Conservation (phyloP, 331 rosid genomes). For the Telfairia occidentalis region DNA sequence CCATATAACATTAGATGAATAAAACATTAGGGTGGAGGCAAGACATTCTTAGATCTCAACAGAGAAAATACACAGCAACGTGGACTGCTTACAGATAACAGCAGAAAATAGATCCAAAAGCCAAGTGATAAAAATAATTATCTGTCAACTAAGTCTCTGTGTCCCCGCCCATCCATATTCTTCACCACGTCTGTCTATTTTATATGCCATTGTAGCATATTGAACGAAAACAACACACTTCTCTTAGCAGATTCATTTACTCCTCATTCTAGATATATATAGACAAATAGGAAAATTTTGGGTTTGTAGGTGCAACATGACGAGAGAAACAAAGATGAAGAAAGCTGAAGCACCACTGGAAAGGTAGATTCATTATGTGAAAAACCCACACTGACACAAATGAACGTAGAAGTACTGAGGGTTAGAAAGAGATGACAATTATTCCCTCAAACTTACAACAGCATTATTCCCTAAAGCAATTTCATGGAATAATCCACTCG, state of each 20-base stretch:
- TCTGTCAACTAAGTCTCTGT: not conserved
- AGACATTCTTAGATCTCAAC: not conserved
- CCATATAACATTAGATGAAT: not conserved
- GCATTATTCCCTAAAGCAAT: constrained; percentile 26
- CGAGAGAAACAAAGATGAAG: constrained; percentile 35
- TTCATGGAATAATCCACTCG: constrained; percentile 25
- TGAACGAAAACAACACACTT: constrained; percentile 26
- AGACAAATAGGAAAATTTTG: constrained; percentile 26
- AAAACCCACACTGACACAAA: constrained; percentile 51
- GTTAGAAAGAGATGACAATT: constrained; percentile 29
- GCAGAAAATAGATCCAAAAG: not conserved
- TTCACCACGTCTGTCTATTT: constrained; percentile 5
- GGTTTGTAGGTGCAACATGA: constrained; percentile 28
- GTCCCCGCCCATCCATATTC: not conserved
- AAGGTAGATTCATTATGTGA: constrained; percentile 55
- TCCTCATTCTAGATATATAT: constrained; percentile 33
- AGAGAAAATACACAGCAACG: not conserved
- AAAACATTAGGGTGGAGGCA: not conserved
- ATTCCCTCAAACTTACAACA: constrained; percentile 18
- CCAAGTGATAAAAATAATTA: not conserved
- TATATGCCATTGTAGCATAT: constrained; percentile 24
- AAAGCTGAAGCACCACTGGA: constrained; percentile 34
- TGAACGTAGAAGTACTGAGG: constrained; percentile 26
- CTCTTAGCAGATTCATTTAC: constrained; percentile 41
- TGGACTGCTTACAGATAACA: not conserved